Conservation (phyloP, 176 grass and related monocot genomes). For the Calamus simplicifolius region DNA sequence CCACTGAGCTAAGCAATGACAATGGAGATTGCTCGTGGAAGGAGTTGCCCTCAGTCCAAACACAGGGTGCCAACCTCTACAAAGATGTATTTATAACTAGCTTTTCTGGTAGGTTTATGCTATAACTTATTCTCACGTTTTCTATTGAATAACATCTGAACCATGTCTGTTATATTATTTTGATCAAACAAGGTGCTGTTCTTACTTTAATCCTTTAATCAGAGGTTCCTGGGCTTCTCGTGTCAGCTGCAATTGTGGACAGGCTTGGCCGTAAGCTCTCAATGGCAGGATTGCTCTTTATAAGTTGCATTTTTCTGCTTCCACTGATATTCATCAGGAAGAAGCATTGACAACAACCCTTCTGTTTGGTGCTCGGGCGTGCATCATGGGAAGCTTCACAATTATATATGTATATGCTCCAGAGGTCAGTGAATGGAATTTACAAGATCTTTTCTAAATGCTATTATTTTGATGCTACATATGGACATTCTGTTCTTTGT, state of each 20-base stretch:
- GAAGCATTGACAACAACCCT: slow-evolving; percentile 51
- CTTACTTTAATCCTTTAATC: slow-evolving; percentile 17
- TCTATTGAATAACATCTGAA: no score
- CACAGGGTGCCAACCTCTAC: slow-evolving; percentile 58
- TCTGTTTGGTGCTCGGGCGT: slow-evolving; percentile 77
- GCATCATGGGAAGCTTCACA: slow-evolving; percentile 79
- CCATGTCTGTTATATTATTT: no score
- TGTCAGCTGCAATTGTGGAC: slow-evolving; percentile 77
- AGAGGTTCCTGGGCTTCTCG: slow-evolving; percentile 83
- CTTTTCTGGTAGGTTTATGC: slow-evolving; percentile 65
- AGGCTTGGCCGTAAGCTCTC: slow-evolving; percentile 81
- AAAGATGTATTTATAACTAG: slow-evolving; percentile 91
- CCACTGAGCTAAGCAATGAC: slow-evolving; percentile 79
- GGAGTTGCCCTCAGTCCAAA: slow-evolving; percentile 36
- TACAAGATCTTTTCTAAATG: background rate
- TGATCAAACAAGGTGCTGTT: background rate
- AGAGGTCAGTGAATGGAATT: slow-evolving; percentile 47
- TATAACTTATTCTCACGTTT: background rate
- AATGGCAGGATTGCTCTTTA: slow-evolving; percentile 88
- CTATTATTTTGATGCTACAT: background rate
- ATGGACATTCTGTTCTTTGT: background rate
- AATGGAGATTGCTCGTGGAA: slow-evolving; percentile 59
- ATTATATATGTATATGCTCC: slow-evolving; percentile 95
- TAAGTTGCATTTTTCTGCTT: slow-evolving; percentile 61
- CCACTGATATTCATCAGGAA: slow-evolving; percentile 62